These are phyloP conservation scores for Saccharomyces hybrid DNA, from an alignment of 1,139 yeast genomes.

Conservation along the genomic window DNA sequence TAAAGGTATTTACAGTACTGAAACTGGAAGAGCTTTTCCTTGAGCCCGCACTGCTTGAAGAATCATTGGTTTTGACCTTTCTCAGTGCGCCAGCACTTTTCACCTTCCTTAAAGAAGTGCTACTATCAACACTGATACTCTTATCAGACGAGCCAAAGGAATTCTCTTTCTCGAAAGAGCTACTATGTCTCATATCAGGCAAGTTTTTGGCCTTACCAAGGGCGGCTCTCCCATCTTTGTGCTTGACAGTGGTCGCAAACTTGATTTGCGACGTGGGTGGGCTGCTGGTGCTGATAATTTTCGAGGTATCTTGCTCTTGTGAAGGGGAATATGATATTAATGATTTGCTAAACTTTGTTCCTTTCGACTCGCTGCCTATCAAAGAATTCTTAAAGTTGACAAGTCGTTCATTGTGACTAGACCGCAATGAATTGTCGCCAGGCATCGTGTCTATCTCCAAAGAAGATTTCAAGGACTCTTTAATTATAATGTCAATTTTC, in stretches of 20 bases:
- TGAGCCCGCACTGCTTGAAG: conserved; percentile 1
- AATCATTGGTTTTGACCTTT: conserved; percentile 2
- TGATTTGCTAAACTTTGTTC: background rate
- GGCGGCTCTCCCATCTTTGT: conserved; percentile 7
- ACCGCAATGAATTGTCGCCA: conserved; percentile 5
- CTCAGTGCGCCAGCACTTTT: conserved; percentile 8
- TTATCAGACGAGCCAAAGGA: background rate
- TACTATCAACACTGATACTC: background rate
- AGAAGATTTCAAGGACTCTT: conserved; percentile 23
- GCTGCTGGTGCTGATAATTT: background rate
- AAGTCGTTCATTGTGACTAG: background rate
- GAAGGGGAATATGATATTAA: background rate
- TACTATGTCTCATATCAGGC: background rate
- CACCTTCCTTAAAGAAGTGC: conserved; percentile 6
- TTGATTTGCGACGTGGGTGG: conserved; percentile 6
- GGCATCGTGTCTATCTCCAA: conserved; percentile 19
- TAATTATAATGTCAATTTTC: conserved; percentile 19
- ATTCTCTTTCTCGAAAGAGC: conserved; percentile 1
- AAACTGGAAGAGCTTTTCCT: conserved; percentile 4
- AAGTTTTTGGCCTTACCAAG: conserved; percentile 7
- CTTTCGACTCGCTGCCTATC: background rate
- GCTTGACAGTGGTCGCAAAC: conserved; percentile 8
- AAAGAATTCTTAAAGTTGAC: background rate
- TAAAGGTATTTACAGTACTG: conserved; percentile 2
- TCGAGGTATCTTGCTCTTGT: background rate